A percentile compares a stretch with the other conserved stretches of the same genome.
Conservation (phyloP, 768 basidiomycete genomes). For the Termitomyces sp. region DNA sequence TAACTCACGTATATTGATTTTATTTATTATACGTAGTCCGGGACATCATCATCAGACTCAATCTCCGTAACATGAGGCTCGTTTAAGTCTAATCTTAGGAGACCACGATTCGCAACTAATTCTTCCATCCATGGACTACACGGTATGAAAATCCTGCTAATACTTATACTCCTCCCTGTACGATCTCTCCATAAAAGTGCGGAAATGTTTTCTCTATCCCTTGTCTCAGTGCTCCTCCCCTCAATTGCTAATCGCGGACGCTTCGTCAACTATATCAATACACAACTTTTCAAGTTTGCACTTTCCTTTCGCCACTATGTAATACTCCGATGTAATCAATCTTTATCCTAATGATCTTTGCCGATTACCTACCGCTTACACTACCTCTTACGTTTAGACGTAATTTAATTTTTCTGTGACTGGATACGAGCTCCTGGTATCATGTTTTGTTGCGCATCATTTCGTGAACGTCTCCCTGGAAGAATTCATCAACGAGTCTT, state of each 20-base stretch:
- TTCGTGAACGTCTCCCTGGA: background rate
- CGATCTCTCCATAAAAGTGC: background rate
- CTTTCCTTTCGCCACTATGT: background rate
- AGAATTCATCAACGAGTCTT: no score
- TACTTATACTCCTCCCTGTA: background rate
- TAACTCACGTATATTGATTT: constrained; percentile 1
- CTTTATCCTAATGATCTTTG: constrained; percentile 1
- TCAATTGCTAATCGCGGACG: background rate
- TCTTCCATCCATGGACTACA: background rate
- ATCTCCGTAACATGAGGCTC: constrained; percentile 55
- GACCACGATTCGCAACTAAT: background rate
- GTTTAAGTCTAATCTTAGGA: constrained; percentile 29
- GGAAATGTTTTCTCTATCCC: background rate
- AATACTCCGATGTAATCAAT: constrained; percentile 7
- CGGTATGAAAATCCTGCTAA: background rate
- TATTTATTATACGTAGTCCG: constrained; percentile 37
- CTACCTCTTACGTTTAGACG: background rate
- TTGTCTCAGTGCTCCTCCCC: background rate
- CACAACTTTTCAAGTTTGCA: background rate
- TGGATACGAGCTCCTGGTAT: background rate
- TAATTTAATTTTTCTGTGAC: constrained; percentile 1
- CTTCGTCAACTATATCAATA: background rate
- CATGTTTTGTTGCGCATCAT: background rate
- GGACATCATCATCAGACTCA: constrained; percentile 63
- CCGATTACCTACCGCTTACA: background rate